Evolutionary conservation across 495 filamentous ascomycete species (phyloP).

Genomic region (Chaetomium tenue): DNA sequence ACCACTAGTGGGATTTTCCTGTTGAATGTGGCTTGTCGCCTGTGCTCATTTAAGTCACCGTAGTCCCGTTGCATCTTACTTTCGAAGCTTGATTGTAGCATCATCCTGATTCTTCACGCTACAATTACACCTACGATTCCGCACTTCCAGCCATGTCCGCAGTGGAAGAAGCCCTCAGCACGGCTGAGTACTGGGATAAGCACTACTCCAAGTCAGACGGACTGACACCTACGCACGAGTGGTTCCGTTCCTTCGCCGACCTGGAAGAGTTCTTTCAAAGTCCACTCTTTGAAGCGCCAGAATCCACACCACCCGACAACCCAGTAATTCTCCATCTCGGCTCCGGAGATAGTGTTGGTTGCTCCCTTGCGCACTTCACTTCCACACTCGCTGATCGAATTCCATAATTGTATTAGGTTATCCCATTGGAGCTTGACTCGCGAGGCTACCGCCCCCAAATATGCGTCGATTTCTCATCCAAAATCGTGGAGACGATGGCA

Average conservation of each 20-base stretch:
- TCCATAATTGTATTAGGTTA: constrained; percentile 35
- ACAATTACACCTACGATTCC: no score
- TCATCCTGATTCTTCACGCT: no score
- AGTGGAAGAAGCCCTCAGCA: not conserved
- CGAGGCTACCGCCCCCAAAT: constrained; percentile 55
- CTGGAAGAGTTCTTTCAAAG: constrained; percentile 49
- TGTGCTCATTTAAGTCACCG: no score
- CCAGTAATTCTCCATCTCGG: constrained; percentile 55
- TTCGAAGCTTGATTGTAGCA: no score
- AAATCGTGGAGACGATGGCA: constrained; percentile 53
- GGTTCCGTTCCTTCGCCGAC: constrained; percentile 52
- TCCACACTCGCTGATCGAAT: no score
- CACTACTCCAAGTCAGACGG: constrained; percentile 42
- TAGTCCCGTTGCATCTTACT: no score
- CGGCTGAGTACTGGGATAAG: constrained; percentile 50
- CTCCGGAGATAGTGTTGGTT: constrained; percentile 57
- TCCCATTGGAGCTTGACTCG: constrained; percentile 49
- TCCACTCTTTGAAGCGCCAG: constrained; percentile 38
- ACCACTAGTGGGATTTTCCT: no score
- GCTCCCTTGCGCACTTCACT: not conserved
- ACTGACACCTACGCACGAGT: constrained; percentile 46
- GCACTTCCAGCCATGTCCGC: no score
- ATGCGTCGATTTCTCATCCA: constrained; percentile 57
- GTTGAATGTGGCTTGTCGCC: no score
- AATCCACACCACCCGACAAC: constrained; percentile 27